A percentile compares a stretch with the other conserved stretches of the same genome.
phyloP scores from a whole-genome alignment of 2,329 filamentous ascomycete genomes.

The Apiospora saccharicola region DNA sequence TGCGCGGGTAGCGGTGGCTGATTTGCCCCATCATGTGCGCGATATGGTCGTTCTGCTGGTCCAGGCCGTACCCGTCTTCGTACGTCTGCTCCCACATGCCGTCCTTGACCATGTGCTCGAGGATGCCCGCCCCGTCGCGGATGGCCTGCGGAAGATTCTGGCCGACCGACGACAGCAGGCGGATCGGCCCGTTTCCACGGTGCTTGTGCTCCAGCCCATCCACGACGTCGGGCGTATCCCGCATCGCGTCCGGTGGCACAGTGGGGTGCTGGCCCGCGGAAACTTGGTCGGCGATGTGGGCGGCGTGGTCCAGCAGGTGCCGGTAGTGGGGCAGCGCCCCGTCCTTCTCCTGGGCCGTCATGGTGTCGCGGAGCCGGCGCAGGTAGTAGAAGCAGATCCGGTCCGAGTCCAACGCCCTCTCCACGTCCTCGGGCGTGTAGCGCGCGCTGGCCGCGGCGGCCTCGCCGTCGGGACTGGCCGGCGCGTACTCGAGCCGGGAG shows the following conservation, averaged over 20 bases:
- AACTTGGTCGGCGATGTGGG: no score
- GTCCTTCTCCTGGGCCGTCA: no score
- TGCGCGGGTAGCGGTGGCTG: no score
- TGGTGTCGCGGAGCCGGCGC: no score
- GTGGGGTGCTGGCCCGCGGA: no score
- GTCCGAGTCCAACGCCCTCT: background rate
- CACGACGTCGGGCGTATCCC: conserved; percentile 28
- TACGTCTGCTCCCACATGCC: no score
- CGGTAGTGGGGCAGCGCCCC: no score
- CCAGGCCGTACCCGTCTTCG: no score
- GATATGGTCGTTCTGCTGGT: no score
- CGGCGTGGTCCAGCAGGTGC: no score
- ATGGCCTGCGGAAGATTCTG: conserved; percentile 42
- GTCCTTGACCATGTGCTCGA: conserved; percentile 40
- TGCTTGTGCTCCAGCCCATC: conserved; percentile 24
- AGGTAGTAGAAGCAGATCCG: background rate
- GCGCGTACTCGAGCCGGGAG: background rate
- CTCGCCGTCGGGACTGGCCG: background rate
- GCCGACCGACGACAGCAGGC: conserved; percentile 38
- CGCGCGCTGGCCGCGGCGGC: no score
- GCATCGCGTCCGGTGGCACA: conserved; percentile 26
- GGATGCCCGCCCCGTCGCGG: conserved; percentile 40
- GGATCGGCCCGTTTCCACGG: conserved; percentile 33
- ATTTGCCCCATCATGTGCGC: no score
- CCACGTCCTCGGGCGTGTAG: background rate